Evolutionary conservation across 805 yeast genomes (phyloP), one percentile per base, ranked within the genome.

Genomic region (Debaryomyces maramus): DNA sequence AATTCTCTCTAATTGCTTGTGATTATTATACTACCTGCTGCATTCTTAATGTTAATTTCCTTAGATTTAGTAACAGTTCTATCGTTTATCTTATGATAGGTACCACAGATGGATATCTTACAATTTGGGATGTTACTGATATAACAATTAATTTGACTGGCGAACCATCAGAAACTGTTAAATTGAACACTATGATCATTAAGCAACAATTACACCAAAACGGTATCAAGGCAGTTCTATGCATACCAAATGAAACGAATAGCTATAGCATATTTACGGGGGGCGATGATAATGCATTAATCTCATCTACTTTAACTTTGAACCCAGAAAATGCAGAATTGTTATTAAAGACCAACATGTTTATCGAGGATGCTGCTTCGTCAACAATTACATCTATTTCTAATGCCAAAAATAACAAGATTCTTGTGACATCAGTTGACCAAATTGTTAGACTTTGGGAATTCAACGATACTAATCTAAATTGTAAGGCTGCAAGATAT

Each of bases 201-300:
- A 66, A 70, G 35, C 73, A 78, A 38, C 76, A 65, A 38, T 66
- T 88, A 9, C 99, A 93, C 53, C 96, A 90, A 58, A 88, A 91
- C 27, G 88, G 97, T 28, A 75, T 91, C 34, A 86, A 88, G 45
- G 74, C 84, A 1, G 54, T 86, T n/a, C 71, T 62, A 10, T 36
- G 68, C 2, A 36, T 60, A 9, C 51, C 44, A 2, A 40, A 30
- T 3, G 31, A 32, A 0, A 32, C 13, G 0, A 40, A 44, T 6
- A 41, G 64, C 2, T 54, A 61, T 16, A 46, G 34, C 4, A 58
- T 86, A 4, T 65, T 80, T 4, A 80, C 96, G 1, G 97, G 97
- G 22, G 98, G 99, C 39, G 99, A 93, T 56, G 99, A 93, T 53
- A 90, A 91, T 61, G 85, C 88, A 0, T 53, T 84, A 22, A 42